These are phyloP conservation scores for Crithidia sp. DNA, from an alignment of 208 protist species.

Conservation along the genomic window DNA sequence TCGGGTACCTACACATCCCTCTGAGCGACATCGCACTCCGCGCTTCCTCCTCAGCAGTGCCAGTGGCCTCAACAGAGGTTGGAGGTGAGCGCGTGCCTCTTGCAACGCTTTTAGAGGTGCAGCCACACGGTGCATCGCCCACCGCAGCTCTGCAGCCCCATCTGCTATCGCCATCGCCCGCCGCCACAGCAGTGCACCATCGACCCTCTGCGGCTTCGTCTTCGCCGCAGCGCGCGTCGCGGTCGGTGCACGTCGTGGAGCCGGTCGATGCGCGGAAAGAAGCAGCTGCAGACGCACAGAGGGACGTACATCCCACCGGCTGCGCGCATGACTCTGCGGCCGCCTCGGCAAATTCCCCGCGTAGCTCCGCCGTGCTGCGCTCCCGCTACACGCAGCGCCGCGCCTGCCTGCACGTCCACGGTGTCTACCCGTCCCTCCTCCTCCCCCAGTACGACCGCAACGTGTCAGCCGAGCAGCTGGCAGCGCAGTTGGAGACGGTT, in stretches of 20 bases:
- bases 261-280: background rate
- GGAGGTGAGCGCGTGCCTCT: background rate
- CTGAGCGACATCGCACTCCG: background rate
- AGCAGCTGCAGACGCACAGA: background rate
- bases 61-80: background rate
- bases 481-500: slow-evolving; percentile 74
- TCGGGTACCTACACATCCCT: slow-evolving; percentile 61
- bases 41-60: background rate
- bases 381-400: slow-evolving; percentile 28
- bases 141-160: background rate
- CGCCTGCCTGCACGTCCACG: slow-evolving; percentile 83
- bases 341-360: background rate
- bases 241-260: background rate
- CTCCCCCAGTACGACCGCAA: slow-evolving; percentile 56
- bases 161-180: background rate
- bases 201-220: background rate
- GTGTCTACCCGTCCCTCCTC: slow-evolving; percentile 80
- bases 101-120: slow-evolving; percentile 3
- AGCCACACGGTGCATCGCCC: background rate
- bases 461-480: slow-evolving; percentile 73
- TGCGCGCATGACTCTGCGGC: background rate
- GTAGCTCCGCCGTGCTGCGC: slow-evolving; percentile 11
- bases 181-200: background rate
- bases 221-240: background rate
- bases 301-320: background rate